phyloP scores from a whole-genome alignment of 768 basidiomycete genomes.

The Cytidiella melzeri region DNA sequence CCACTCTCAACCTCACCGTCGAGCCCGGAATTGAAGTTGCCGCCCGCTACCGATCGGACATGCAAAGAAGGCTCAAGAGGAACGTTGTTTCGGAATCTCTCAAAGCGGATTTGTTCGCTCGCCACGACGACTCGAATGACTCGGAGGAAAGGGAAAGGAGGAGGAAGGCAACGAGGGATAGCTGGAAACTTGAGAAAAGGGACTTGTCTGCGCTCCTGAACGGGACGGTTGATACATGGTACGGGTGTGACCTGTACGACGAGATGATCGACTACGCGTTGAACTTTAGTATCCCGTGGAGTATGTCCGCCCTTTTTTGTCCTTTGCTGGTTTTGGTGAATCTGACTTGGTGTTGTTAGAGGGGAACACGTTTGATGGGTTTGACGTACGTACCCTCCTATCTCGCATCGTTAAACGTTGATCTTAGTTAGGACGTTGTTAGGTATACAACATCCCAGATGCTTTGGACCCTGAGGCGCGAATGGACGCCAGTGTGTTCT shows the following conservation, averaged over 20 bases:
- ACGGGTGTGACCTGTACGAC: slow-evolving; percentile 49
- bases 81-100: slow-evolving; percentile 6
- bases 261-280: slow-evolving; percentile 65
- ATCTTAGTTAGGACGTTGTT: too few species aligned
- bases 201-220: slow-evolving; percentile 44
- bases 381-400: slow-evolving; percentile 5
- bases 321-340: too few species aligned
- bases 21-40: slow-evolving; percentile 1
- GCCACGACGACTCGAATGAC: too few species aligned
- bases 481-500: slow-evolving; percentile 47
- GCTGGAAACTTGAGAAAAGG: too few species aligned
- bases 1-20: slow-evolving; percentile 22
- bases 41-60: slow-evolving; percentile 1
- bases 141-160: too few species aligned
- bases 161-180: too few species aligned
- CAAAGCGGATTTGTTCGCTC: slow-evolving; percentile 6
- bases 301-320: slow-evolving; percentile 12
- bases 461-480: slow-evolving; percentile 43
- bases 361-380: slow-evolving; percentile 5
- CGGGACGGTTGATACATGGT: slow-evolving; percentile 37
- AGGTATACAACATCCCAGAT: slow-evolving; percentile 53
- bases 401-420: too few species aligned
- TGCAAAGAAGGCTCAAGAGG: slow-evolving; percentile 1
- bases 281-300: slow-evolving; percentile 64
- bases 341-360: too few species aligned